Conservation (phyloP, 106 monocot species). For the Posidonia australis region DNA sequence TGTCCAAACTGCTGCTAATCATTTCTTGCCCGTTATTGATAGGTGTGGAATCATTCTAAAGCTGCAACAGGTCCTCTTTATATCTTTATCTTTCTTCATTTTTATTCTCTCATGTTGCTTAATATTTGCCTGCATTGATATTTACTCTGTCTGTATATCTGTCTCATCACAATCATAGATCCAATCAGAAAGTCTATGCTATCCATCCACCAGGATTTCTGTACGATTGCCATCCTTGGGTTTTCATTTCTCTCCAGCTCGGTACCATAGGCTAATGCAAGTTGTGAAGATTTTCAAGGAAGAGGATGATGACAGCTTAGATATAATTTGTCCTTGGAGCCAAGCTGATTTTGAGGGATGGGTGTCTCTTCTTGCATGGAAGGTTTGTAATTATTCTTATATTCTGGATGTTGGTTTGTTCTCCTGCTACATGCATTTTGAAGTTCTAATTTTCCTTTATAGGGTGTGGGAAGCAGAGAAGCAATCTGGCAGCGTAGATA, state of each 20-base stretch:
- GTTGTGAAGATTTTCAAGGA: constrained; percentile 75
- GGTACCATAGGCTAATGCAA: constrained; percentile 85
- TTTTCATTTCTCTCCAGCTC: constrained; percentile 93
- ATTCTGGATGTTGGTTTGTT: background rate
- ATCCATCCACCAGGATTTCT: constrained; percentile 76
- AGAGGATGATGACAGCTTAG: constrained; percentile 19
- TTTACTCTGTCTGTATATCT: background rate
- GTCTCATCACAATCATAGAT: constrained; percentile 29
- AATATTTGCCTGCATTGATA: background rate
- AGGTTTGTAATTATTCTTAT: constrained; percentile 40
- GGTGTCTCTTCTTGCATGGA: constrained; percentile 84
- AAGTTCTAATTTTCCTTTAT: background rate
- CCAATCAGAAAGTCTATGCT: constrained; percentile 52
- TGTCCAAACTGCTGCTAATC: constrained; percentile 6
- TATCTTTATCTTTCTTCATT: background rate
- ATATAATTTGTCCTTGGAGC: constrained; percentile 47
- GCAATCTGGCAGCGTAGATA: constrained; percentile 91
- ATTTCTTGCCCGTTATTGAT: constrained; percentile 74
- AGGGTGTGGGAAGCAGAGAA: constrained; percentile 98
- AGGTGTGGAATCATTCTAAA: constrained; percentile 70
- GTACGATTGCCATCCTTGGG: constrained; percentile 76
- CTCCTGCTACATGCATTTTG: background rate
- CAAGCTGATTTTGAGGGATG: constrained; percentile 93
- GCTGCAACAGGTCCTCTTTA: constrained; percentile 69
- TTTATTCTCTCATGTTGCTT: background rate